Evolutionary conservation across 495 filamentous ascomycete genomes (phyloP).

Genomic region (Tetracladium marchalianum): DNA sequence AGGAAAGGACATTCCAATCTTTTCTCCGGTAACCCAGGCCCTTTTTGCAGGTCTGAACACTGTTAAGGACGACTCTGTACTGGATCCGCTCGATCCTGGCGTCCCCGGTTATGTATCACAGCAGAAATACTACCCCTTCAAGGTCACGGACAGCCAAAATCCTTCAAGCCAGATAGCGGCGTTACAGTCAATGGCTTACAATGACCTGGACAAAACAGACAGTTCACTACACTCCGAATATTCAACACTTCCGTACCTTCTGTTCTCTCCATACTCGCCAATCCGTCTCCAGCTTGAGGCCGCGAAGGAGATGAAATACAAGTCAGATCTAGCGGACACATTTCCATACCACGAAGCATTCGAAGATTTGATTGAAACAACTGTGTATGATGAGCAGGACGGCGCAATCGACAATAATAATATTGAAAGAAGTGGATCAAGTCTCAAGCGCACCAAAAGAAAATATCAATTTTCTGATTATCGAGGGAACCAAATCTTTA

Average conservation of each 20-base stretch:
- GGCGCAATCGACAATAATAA: not conserved
- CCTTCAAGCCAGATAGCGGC: constrained; percentile 9
- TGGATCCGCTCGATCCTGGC: not conserved
- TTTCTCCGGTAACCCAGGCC: constrained; percentile 9
- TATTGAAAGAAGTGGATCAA: not conserved
- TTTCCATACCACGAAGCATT: constrained; percentile 24
- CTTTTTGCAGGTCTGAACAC: constrained; percentile 8
- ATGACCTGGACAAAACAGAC: constrained; percentile 3
- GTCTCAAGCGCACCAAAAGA: not conserved
- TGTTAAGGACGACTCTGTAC: not conserved
- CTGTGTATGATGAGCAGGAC: not conserved
- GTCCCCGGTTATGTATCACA: not conserved
- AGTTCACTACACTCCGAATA: constrained; percentile 5
- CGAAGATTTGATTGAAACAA: constrained; percentile 23
- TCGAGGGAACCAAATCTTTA: not conserved
- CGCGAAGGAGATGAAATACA: too few relatives aligned
- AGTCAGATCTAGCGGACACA: not conserved
- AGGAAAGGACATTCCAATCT: constrained; percentile 11
- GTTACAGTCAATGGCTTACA: constrained; percentile 3
- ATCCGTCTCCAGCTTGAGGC: constrained; percentile 6
- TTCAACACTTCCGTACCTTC: constrained; percentile 15
- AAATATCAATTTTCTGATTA: not conserved
- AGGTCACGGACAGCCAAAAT: not conserved
- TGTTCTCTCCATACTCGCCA: constrained; percentile 26
- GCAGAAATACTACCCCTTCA: not conserved